A percentile compares a stretch with the other conserved stretches of the same genome.
phyloP scores from a whole-genome alignment of 306 rosid species.

The Cyclanthera cordifolia region DNA sequence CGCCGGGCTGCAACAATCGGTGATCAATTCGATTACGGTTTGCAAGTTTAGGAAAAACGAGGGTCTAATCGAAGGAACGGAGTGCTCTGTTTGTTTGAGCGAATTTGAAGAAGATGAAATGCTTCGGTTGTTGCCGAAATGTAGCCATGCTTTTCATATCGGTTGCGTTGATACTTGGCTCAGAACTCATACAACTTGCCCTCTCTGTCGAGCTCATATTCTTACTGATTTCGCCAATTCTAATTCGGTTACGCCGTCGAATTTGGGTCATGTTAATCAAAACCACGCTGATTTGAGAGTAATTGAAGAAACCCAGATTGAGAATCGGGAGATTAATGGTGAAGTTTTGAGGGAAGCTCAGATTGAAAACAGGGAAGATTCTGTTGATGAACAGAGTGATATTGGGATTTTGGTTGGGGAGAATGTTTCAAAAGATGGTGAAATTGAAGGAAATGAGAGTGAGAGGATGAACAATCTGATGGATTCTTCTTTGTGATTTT shows the following conservation, averaged over 20 bases:
- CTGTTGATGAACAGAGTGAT: constrained; percentile 27
- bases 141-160: constrained; percentile 7
- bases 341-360: constrained; percentile 12
- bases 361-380: constrained; percentile 20
- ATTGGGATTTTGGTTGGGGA: constrained; percentile 4
- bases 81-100: constrained; percentile 8
- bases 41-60: background rate
- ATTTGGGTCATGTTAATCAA: constrained; percentile 18
- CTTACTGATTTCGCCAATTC: background rate
- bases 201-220: constrained; percentile 1
- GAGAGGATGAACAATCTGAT: background rate
- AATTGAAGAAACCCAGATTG: constrained; percentile 28
- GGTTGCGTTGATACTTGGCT: constrained; percentile 8
- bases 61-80: background rate
- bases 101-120: constrained; percentile 2
- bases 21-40: background rate
- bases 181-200: background rate
- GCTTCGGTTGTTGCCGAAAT: constrained; percentile 1
- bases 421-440: constrained; percentile 21
- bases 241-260: constrained; percentile 6
- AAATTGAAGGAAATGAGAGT: background rate
- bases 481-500: background rate
- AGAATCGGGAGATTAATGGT: constrained; percentile 17
- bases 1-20: background rate
- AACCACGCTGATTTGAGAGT: constrained; percentile 11